phyloP scores from a whole-genome alignment of 1,139 yeast species.

The Nakaseomyces sp. region DNA sequence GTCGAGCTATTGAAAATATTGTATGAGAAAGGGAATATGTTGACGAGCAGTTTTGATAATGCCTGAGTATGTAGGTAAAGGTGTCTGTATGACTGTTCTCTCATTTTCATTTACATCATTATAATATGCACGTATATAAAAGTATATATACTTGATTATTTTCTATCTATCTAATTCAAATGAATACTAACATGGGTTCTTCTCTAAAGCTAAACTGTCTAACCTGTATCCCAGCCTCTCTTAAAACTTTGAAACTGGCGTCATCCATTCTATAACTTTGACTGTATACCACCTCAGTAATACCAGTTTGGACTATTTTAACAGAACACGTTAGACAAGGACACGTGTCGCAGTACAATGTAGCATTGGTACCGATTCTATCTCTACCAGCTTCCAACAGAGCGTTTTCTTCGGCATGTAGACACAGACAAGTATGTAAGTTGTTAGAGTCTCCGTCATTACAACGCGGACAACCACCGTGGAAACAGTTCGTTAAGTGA shows the following conservation, averaged over 20 bases:
- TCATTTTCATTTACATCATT: neutral
- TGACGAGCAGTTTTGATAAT: too few species aligned
- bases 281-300: slow-evolving; percentile 86
- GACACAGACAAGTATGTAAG: slow-evolving; percentile 76
- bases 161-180: slow-evolving; percentile 10
- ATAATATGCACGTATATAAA: neutral
- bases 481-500: slow-evolving; percentile 77
- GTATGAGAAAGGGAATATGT: too few species aligned
- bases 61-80: too few species aligned
- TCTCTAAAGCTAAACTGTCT: slow-evolving; percentile 50
- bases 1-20: too few species aligned
- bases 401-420: slow-evolving; percentile 97
- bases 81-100: too few species aligned
- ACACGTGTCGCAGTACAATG: slow-evolving; percentile 88
- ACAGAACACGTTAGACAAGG: slow-evolving; percentile 95
- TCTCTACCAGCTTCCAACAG: slow-evolving; percentile 89
- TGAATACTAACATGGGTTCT: slow-evolving; percentile 24
- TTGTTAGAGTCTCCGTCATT: slow-evolving; percentile 61
- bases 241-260: slow-evolving; percentile 58
- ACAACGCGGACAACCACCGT: slow-evolving; percentile 91
- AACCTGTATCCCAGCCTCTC: slow-evolving; percentile 61
- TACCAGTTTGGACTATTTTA: slow-evolving; percentile 88
- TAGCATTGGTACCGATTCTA: slow-evolving; percentile 55
- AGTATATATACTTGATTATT: too few species aligned
- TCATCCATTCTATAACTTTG: slow-evolving; percentile 89